Evolutionary conservation across 225 moss, liverwort and hornwort genomes (phyloP), one percentile per base, ranked within the genome.

Genomic region (Takakia lepidozioides): DNA sequence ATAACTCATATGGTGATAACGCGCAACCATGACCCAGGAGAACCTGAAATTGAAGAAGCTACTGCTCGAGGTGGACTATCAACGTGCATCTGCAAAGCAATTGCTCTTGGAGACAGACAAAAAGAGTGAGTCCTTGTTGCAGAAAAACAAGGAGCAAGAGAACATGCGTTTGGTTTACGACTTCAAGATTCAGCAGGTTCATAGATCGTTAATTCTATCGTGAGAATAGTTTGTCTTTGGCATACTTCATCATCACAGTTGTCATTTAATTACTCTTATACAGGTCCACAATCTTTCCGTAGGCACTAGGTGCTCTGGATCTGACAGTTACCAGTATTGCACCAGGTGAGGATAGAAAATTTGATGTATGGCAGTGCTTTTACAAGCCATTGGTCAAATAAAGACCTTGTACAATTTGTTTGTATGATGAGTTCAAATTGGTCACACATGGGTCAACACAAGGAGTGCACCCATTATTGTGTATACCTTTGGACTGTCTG

Each of bases 151-250:
- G 51, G 39, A 57, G 38, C 56, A 68, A 27, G 45, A 62, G 27
- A 72, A 71, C 2, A 75, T 81, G 61, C 65, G 72, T 8, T 65
- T 86, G 10, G 82, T 82, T 40, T 58, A 78, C 19, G 66, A 82
- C 45, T 78, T 81, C 42, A 81, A 75, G 48, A 78, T 72, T 21
- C 56, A 69, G 30, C 72, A 86, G 78, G 85, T 86, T 36, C n/a
- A n/a, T n/a, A n/a, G n/a, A n/a, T n/a, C n/a, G n/a, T n/a, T n/a
- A n/a, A n/a, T n/a, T n/a, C n/a, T n/a, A n/a, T n/a, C n/a, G n/a
- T n/a, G n/a, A n/a, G n/a, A n/a, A n/a, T n/a, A n/a, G n/a, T n/a
- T n/a, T n/a, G n/a, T n/a, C n/a, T n/a, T n/a, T n/a, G n/a, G n/a
- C n/a, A n/a, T n/a, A n/a, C n/a, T n/a, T n/a, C n/a, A n/a, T n/a